Conservation (phyloP, 345 rosid species). For the Eucalyptus sp. region DNA sequence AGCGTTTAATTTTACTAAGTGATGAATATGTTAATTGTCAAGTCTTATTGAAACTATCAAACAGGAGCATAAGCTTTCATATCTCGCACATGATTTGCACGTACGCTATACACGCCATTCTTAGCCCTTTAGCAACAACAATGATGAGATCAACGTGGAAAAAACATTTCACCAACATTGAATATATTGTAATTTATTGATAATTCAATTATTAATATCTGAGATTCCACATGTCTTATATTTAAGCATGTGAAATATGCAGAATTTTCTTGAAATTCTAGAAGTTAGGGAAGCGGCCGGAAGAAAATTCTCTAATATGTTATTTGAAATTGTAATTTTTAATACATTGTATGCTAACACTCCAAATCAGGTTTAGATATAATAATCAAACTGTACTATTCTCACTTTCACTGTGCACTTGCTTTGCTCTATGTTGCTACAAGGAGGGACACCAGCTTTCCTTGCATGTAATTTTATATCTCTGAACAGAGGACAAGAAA, state of each 20-base stretch:
- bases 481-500: background rate
- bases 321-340: background rate
- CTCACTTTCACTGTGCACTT: background rate
- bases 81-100: background rate
- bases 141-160: background rate
- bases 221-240: background rate
- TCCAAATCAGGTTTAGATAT: background rate
- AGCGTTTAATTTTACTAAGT: background rate
- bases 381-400: background rate
- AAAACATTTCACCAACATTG: background rate
- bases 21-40: background rate
- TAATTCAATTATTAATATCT: background rate
- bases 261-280: background rate
- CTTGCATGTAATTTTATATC: background rate
- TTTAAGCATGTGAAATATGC: background rate
- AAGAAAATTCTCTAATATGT: background rate
- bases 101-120: background rate
- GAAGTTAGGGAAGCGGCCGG: background rate
- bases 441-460: background rate
- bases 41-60: background rate
- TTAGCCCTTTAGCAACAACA: background rate
- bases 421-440: background rate
- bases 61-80: background rate
- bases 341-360: background rate
- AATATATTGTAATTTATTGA: background rate